A percentile compares a stretch with the other conserved stretches of the same genome.
These are phyloP conservation scores for Astrephomene gubernaculifera DNA, from an alignment of 139 green algal genomes.

Conservation along the genomic window DNA sequence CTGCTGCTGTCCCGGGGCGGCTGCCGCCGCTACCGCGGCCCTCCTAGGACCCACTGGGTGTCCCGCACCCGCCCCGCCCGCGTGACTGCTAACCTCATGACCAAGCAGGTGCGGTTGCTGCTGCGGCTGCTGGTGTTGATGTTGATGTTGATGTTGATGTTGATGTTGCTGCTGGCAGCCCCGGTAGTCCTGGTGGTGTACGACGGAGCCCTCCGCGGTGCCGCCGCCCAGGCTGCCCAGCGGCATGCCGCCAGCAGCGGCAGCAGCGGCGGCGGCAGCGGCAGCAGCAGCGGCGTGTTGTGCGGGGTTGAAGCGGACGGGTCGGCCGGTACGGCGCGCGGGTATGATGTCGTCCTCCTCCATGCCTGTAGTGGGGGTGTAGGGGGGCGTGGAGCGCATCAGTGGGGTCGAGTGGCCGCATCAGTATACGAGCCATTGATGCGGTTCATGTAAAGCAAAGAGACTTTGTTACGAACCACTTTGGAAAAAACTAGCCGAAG, in stretches of 20 bases:
- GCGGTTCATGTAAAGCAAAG: too few species aligned
- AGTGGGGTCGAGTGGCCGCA: too few species aligned
- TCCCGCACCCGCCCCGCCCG: neutral
- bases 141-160: neutral
- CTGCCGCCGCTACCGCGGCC: neutral
- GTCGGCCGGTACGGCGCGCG: neutral
- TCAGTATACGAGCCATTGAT: too few species aligned
- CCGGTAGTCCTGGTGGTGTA: too few species aligned
- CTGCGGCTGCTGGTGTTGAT: neutral
- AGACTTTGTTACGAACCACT: too few species aligned
- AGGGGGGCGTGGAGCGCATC: too few species aligned
- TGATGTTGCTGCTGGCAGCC: neutral
- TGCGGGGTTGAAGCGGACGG: neutral
- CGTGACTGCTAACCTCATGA: too few species aligned
- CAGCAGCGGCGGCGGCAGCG: neutral
- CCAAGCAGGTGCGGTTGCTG: neutral
- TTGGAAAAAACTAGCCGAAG: too few species aligned
- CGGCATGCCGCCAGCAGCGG: neutral
- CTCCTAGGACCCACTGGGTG: neutral
- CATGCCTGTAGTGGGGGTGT: too few species aligned
- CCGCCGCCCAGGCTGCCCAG: too few species aligned
- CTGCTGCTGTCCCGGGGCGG: neutral
- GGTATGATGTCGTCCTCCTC: slow-evolving; percentile 6
- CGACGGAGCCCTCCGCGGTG: neutral
- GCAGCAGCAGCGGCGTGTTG: neutral